Evolutionary conservation across 768 basidiomycete genomes (phyloP).

Genomic region (Trametes sanguinea): DNA sequence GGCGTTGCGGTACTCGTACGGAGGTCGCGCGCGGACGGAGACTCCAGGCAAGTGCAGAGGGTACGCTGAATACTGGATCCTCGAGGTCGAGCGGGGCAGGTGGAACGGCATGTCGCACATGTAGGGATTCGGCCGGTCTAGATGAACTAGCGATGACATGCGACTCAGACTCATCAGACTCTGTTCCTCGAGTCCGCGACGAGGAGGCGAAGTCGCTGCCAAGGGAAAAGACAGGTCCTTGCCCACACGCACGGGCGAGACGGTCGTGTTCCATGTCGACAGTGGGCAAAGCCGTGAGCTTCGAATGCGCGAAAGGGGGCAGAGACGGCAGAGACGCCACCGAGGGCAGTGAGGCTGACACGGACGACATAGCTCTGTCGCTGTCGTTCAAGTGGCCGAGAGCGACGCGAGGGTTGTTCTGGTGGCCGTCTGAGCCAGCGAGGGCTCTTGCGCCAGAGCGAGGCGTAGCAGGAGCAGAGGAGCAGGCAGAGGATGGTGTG

Average conservation of each 20-base stretch:
- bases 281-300: constrained; percentile 16
- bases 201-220: not conserved
- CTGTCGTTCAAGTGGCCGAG: not conserved
- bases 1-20: constrained; percentile 10
- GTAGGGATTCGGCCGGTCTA: not conserved
- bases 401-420: not conserved
- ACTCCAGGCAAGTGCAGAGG: not conserved
- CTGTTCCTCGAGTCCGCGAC: not conserved
- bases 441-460: not conserved
- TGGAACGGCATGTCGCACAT: not conserved
- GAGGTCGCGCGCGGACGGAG: constrained; percentile 15
- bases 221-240: constrained; percentile 8
- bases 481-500: not conserved
- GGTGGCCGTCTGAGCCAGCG: not conserved
- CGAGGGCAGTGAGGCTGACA: constrained; percentile 9
- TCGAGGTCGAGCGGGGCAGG: not conserved
- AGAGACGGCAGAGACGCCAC: constrained; percentile 1
- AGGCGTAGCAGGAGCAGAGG: constrained; percentile 11
- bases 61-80: not conserved
- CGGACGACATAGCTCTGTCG: not conserved
- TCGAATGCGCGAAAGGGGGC: constrained; percentile 6
- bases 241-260: constrained; percentile 26
- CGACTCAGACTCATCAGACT: too few species aligned
- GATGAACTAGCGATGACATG: too few species aligned
- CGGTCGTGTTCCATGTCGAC: constrained; percentile 23